phyloP scores from a whole-genome alignment of 768 basidiomycete species.

The Cystofilobasidium capitatum region DNA sequence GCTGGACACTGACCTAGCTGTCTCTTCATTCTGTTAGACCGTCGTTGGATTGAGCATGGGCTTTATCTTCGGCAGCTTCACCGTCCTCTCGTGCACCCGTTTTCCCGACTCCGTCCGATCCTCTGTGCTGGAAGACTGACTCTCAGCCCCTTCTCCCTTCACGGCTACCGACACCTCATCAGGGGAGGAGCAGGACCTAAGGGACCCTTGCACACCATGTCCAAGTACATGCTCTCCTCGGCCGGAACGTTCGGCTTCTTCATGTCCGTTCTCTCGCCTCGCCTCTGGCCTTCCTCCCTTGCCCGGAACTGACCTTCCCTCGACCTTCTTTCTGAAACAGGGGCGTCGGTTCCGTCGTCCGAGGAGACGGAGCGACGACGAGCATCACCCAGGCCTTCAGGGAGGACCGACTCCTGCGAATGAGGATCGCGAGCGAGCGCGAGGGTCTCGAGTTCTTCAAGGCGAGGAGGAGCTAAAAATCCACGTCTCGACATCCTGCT shows the following conservation, averaged over 20 bases:
- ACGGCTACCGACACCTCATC: constrained; percentile 13
- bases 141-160: background rate
- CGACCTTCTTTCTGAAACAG: constrained; percentile 8
- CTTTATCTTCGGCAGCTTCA: constrained; percentile 91
- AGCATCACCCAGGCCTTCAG: constrained; percentile 11
- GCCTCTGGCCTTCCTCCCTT: background rate
- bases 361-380: constrained; percentile 11
- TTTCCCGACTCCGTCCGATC: background rate
- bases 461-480: too few relatives aligned
- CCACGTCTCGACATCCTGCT: too few relatives aligned
- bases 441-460: constrained; percentile 12
- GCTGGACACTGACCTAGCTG: background rate
- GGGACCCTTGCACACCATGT: constrained; percentile 79
- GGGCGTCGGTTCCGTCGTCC: constrained; percentile 26
- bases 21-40: background rate
- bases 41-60: constrained; percentile 86
- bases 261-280: constrained; percentile 77
- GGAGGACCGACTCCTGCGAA: constrained; percentile 6
- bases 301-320: background rate
- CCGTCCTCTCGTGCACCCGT: constrained; percentile 66
- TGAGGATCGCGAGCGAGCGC: constrained; percentile 12
- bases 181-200: constrained; percentile 86
- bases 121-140: background rate
- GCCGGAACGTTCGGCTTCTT: constrained; percentile 93
- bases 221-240: constrained; percentile 96